Conservation (phyloP, 441 rosid species). For the Erodium trifolium region DNA sequence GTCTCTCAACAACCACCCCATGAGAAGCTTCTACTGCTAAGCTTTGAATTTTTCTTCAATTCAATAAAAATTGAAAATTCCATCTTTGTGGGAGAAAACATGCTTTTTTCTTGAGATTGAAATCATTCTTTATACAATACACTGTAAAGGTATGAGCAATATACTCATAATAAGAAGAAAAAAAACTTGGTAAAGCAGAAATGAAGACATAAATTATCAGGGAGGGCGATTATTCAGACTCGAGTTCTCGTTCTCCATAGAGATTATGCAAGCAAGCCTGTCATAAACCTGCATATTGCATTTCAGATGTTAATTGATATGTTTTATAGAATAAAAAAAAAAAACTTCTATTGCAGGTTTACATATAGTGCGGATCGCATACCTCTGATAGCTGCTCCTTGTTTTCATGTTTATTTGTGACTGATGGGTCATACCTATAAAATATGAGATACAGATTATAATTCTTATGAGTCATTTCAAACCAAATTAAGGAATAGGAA, state of each 20-base stretch:
- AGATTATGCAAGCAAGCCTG: slow-evolving; percentile 67
- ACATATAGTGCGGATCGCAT: slow-evolving; percentile 13
- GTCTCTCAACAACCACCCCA: not conserved
- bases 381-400: slow-evolving; percentile 58
- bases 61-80: not conserved
- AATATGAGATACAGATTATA: not conserved
- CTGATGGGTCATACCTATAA: slow-evolving; percentile 55
- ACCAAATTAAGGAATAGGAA: too few relatives aligned
- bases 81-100: not conserved
- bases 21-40: not conserved
- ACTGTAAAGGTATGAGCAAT: not conserved
- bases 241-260: slow-evolving; percentile 71
- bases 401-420: slow-evolving; percentile 25
- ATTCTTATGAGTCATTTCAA: too few relatives aligned
- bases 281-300: slow-evolving; percentile 54
- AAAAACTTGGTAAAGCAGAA: not conserved
- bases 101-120: not conserved
- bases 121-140: not conserved
- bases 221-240: slow-evolving; percentile 31
- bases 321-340: not conserved
- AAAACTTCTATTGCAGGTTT: not conserved
- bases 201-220: slow-evolving; percentile 11
- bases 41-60: not conserved
- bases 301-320: not conserved
- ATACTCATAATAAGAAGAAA: not conserved